Evolutionary conservation across 768 basidiomycete species (phyloP).

Genomic region (Trametes gibbosa): DNA sequence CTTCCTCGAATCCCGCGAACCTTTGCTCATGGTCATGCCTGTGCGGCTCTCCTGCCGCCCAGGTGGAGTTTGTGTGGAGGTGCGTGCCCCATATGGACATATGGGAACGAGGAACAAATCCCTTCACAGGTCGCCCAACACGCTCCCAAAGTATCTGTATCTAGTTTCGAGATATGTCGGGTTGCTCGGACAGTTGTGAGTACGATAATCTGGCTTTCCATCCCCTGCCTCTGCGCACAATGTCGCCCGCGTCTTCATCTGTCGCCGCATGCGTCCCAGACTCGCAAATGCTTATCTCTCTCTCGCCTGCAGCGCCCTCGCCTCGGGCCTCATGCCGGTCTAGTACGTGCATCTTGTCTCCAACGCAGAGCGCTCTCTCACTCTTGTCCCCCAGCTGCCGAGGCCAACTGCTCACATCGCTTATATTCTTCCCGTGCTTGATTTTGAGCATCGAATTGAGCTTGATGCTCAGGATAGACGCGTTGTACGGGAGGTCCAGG

Average conservation of each 20-base stretch:
- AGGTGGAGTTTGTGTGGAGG: conserved; percentile 15
- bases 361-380: neutral
- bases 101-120: neutral
- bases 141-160: conserved; percentile 17
- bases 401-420: neutral
- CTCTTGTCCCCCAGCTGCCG: neutral
- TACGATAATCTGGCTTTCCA: too few species aligned
- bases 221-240: too few species aligned
- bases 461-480: conserved; percentile 21
- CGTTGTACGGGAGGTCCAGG: conserved; percentile 14
- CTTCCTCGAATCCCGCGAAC: neutral
- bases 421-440: conserved; percentile 8
- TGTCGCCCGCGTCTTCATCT: too few species aligned
- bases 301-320: neutral
- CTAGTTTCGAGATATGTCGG: conserved; percentile 20
- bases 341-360: conserved; percentile 2
- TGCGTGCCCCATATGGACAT: neutral
- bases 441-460: conserved; percentile 19
- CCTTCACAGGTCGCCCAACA: conserved; percentile 11
- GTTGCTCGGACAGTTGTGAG: conserved; percentile 12
- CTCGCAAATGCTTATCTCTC: neutral
- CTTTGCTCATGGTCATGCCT: neutral
- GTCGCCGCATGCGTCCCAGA: neutral
- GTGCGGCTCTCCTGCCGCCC: neutral
- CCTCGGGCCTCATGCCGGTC: neutral